A percentile compares a stretch with the other conserved stretches of the same genome.
Evolutionary conservation across 2,329 filamentous ascomycete species (phyloP).

Genomic region (Chaetoscypha palmicola): DNA sequence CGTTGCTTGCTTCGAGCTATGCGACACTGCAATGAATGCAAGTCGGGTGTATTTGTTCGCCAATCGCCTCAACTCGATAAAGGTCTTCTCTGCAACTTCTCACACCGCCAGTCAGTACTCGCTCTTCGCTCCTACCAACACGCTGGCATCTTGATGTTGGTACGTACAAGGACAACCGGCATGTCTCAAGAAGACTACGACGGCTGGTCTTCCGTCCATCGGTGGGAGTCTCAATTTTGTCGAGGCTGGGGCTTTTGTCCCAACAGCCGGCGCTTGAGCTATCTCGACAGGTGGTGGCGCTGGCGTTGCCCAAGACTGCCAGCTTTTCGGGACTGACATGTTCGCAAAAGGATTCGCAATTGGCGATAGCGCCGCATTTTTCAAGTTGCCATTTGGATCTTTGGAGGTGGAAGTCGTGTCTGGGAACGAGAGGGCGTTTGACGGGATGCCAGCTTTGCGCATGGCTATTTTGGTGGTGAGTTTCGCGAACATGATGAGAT

Average conservation of each 20-base stretch:
- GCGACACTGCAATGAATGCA: conserved; percentile 56
- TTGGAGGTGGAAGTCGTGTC: conserved; percentile 11
- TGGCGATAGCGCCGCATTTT: conserved; percentile 10
- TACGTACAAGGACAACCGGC: conserved; percentile 70
- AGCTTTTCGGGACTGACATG: conserved; percentile 23
- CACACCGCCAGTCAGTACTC: neutral
- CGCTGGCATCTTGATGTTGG: no score
- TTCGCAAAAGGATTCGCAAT: conserved; percentile 28
- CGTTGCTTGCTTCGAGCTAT: conserved; percentile 52
- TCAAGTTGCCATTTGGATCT: conserved; percentile 3
- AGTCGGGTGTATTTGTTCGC: conserved; percentile 46
- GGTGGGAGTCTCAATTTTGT: conserved; percentile 35
- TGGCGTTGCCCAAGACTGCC: conserved; percentile 28
- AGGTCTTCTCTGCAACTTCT: conserved; percentile 62
- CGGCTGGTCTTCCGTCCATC: conserved; percentile 44
- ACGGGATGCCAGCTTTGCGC: conserved; percentile 28
- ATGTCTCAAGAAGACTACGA: conserved; percentile 63
- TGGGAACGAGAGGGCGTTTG: conserved; percentile 19
- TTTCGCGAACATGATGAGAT: conserved; percentile 29
- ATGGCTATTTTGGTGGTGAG: conserved; percentile 29
- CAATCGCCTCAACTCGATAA: conserved; percentile 46
- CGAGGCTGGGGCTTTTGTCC: conserved; percentile 21
- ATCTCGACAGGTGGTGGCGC: conserved; percentile 24
- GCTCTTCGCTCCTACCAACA: no score
- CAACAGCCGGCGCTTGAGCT: conserved; percentile 19